Conservation (phyloP, 257 asterid genomes). For the Marsdenia floribunda region DNA sequence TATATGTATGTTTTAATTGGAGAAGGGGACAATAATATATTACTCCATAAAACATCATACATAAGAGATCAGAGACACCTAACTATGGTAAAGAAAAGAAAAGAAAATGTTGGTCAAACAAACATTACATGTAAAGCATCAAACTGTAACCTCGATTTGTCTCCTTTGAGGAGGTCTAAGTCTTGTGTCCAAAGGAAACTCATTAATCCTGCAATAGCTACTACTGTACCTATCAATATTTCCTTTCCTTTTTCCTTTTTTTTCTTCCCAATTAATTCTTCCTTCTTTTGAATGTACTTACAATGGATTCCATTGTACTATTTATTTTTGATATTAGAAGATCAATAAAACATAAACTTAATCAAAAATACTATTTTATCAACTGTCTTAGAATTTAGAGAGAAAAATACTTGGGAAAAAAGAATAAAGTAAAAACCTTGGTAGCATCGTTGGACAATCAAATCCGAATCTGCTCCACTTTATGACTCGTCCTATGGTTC, state of each 20-base stretch:
- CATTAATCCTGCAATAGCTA: background rate
- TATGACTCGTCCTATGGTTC: background rate
- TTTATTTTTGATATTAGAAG: background rate
- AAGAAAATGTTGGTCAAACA: constrained; percentile 32
- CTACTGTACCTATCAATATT: constrained; percentile 9
- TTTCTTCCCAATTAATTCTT: background rate
- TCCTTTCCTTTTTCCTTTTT: constrained; percentile 3
- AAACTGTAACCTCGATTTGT: constrained; percentile 44
- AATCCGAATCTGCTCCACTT: background rate
- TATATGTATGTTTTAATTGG: too few species aligned
- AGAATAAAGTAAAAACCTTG: too few species aligned
- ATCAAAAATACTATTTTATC: too few species aligned
- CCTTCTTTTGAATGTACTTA: constrained; percentile 14
- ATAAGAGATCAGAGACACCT: background rate
- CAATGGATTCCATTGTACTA: background rate
- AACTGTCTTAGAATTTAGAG: too few species aligned
- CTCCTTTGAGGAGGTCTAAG: constrained; percentile 39
- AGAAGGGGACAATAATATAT: too few species aligned
- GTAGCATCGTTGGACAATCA: background rate
- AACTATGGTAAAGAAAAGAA: background rate
- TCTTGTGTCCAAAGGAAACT: constrained; percentile 41
- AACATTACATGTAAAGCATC: constrained; percentile 36
- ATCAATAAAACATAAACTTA: too few species aligned
- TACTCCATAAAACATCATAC: background rate
- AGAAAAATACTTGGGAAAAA: background rate